A percentile compares a stretch with the other conserved stretches of the same genome.
Evolutionary conservation across 1,139 yeast genomes (phyloP).

Genomic region (Diutina scorzettiae): DNA sequence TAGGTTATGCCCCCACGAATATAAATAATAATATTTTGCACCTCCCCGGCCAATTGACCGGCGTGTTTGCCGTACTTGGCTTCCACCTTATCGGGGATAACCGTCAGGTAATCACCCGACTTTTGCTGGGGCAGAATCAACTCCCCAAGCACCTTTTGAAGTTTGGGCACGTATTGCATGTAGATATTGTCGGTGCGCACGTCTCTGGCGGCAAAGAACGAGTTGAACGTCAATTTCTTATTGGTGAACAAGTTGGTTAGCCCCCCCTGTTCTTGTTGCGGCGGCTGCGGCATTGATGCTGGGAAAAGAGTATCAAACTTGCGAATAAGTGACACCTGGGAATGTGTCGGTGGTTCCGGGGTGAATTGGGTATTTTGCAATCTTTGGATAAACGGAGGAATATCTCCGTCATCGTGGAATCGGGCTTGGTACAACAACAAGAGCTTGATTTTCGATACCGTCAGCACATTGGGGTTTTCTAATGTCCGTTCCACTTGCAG

Average conservation of each 20-base stretch:
- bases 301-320: constrained; percentile 18
- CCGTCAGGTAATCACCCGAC: constrained; percentile 9
- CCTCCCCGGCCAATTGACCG: constrained; percentile 45
- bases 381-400: constrained; percentile 16
- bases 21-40: constrained; percentile 44
- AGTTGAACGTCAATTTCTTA: constrained; percentile 15
- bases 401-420: constrained; percentile 23
- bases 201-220: constrained; percentile 11
- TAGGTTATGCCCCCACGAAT: constrained; percentile 86
- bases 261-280: not conserved
- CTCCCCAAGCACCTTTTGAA: constrained; percentile 32
- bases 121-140: constrained; percentile 9
- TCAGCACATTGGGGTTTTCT: constrained; percentile 16
- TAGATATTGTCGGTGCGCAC: constrained; percentile 34
- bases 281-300: not conserved
- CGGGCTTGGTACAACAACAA: constrained; percentile 64
- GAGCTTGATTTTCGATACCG: constrained; percentile 31
- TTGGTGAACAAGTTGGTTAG: constrained; percentile 16
- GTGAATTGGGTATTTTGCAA: constrained; percentile 20
- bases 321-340: constrained; percentile 23
- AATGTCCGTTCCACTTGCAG: constrained; percentile 18
- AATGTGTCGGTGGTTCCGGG: constrained; percentile 20
- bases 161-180: constrained; percentile 65
- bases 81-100: constrained; percentile 18
- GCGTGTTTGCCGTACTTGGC: constrained; percentile 19